phyloP scores from a whole-genome alignment of 192 early-diverging fungal genomes.

The Geosiphon pyriformis region DNA sequence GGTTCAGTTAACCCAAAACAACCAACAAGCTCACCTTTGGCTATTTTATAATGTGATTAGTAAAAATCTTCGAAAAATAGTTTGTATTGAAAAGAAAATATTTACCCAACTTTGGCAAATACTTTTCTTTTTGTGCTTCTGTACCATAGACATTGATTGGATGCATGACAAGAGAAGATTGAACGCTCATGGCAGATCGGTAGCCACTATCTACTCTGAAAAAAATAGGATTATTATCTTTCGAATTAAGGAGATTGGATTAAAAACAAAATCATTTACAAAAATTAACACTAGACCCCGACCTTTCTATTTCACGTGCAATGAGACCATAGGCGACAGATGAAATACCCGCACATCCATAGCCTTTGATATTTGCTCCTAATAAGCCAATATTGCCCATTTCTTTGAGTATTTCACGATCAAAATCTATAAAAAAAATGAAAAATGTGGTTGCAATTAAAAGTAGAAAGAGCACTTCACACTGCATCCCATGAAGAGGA shows the following conservation, averaged over 20 bases:
- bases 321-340: constrained; percentile 95
- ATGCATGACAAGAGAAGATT: constrained; percentile 98
- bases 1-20: constrained; percentile 97
- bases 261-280: constrained; percentile 3
- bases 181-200: constrained; percentile 96
- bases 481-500: too few species aligned
- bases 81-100: not conserved
- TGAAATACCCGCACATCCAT: constrained; percentile 96
- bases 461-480: not conserved
- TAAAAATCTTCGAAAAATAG: not conserved
- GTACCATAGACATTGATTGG: constrained; percentile 96
- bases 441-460: not conserved
- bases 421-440: constrained; percentile 55
- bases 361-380: constrained; percentile 91
- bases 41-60: constrained; percentile 33
- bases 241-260: not conserved
- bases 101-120: constrained; percentile 76
- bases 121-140: constrained; percentile 83
- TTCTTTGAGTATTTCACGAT: constrained; percentile 85
- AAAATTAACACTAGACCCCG: too few species aligned
- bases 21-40: constrained; percentile 82
- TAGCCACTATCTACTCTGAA: constrained; percentile 89
- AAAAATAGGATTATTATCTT: constrained; percentile 2
- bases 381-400: constrained; percentile 92
- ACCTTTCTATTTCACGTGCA: constrained; percentile 93